A percentile compares a stretch with the other conserved stretches of the same genome.
Conservation (phyloP, 345 rosid genomes). For the Pistacia atlantica region DNA sequence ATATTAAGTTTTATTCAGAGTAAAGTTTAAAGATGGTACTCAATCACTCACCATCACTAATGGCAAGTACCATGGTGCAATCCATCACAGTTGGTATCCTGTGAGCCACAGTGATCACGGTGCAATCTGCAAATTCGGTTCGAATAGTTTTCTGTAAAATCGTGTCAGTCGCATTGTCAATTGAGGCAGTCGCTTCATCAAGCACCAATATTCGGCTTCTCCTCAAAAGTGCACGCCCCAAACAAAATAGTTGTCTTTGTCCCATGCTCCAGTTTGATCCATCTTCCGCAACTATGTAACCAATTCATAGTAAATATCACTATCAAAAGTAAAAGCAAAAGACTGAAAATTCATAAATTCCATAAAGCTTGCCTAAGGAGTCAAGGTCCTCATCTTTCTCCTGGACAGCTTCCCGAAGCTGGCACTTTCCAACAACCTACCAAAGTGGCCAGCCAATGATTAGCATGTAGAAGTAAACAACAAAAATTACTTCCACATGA, state of each 20-base stretch:
- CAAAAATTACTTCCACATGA: neutral
- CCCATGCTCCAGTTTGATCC: slow-evolving; percentile 99
- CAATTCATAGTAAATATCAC: neutral
- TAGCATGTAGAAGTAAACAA: neutral
- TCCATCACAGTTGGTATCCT: slow-evolving; percentile 82
- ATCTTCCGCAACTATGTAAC: slow-evolving; percentile 68
- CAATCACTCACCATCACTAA: slow-evolving; percentile 62
- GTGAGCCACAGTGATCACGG: no score
- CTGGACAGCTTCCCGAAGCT: slow-evolving; percentile 72
- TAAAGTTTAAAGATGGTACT: slow-evolving; percentile 20
- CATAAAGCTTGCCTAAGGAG: slow-evolving; percentile 54
- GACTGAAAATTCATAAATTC: neutral
- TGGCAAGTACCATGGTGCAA: slow-evolving; percentile 88
- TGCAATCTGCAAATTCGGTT: slow-evolving; percentile 49
- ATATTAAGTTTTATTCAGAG: no score
- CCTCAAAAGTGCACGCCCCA: slow-evolving; percentile 90
- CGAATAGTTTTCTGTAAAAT: slow-evolving; percentile 83
- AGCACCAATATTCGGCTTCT: slow-evolving; percentile 83
- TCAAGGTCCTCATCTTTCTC: slow-evolving; percentile 75
- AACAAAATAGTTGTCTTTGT: slow-evolving; percentile 85
- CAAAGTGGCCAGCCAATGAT: neutral
- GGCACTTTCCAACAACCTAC: slow-evolving; percentile 88
- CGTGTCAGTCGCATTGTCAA: slow-evolving; percentile 88
- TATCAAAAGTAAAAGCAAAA: neutral
- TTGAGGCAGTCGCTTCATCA: slow-evolving; percentile 95